Evolutionary conservation across 1,284 basidiomycete species (phyloP).

Genomic region (Albatrellus sp.): DNA sequence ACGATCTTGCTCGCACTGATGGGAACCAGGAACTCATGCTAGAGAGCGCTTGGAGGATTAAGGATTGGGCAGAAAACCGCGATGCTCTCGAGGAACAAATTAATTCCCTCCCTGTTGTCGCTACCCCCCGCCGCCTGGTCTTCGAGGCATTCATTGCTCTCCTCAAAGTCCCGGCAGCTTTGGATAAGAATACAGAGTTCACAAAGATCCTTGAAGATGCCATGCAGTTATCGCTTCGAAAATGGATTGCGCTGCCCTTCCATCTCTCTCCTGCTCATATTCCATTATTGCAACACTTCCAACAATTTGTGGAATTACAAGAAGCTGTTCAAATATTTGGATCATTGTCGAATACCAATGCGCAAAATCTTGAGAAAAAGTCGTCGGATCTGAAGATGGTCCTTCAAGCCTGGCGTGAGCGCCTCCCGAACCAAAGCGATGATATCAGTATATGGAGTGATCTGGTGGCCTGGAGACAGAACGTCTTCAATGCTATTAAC

Average conservation of each 20-base stretch:
- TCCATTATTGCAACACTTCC: conserved; percentile 93
- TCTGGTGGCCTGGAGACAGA: conserved; percentile 95
- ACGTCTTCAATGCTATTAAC: conserved; percentile 87
- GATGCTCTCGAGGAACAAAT: conserved; percentile 83
- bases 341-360: conserved; percentile 79
- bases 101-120: conserved; percentile 69
- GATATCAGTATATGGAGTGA: conserved; percentile 99
- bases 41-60: conserved; percentile 92
- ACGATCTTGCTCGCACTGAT: conserved; percentile 87
- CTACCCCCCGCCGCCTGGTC: conserved; percentile 87
- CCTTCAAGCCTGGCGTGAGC: conserved; percentile 93
- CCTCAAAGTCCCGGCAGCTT: conserved; percentile 48
- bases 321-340: conserved; percentile 95
- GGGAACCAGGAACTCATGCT: conserved; percentile 87
- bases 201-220: conserved; percentile 87
- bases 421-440: conserved; percentile 96
- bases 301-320: conserved; percentile 96
- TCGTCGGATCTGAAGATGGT: conserved; percentile 94
- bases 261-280: conserved; percentile 88
- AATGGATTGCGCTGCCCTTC: conserved; percentile 87
- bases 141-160: conserved; percentile 94
- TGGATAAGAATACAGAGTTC: conserved; percentile 73
- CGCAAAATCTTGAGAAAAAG: conserved; percentile 87
- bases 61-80: conserved; percentile 81
- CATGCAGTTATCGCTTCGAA: conserved; percentile 91